A percentile compares a stretch with the other conserved stretches of the same genome.
These are phyloP conservation scores for Cynanchum wilfordii DNA, from an alignment of 257 asterid species.

Conservation along the genomic window DNA sequence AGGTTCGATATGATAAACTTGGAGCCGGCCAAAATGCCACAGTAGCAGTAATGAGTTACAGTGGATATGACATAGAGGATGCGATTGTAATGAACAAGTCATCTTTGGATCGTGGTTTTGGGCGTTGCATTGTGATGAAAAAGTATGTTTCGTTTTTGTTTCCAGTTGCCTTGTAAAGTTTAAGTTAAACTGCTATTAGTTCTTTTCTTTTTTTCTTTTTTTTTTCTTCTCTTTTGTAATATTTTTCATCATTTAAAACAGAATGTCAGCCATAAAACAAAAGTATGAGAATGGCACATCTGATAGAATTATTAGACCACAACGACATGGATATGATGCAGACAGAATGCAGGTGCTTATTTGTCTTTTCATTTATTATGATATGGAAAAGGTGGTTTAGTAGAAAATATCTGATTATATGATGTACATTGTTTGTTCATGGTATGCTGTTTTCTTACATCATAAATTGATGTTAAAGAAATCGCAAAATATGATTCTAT, in stretches of 20 bases:
- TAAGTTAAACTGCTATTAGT: neutral
- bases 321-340: conserved; percentile 47
- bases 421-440: neutral
- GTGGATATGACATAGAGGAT: conserved; percentile 98
- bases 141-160: conserved; percentile 31
- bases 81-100: conserved; percentile 98
- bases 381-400: neutral
- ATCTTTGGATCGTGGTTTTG: conserved; percentile 98
- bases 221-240: neutral
- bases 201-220: too few species aligned
- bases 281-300: conserved; percentile 51
- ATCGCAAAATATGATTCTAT: neutral
- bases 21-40: conserved; percentile 99
- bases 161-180: neutral
- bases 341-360: conserved; percentile 63
- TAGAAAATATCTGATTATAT: conserved; percentile 2
- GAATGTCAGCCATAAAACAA: conserved; percentile 53
- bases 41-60: conserved; percentile 97
- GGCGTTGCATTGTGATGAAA: conserved; percentile 90
- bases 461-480: neutral
- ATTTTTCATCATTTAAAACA: conserved; percentile 21
- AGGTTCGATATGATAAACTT: conserved; percentile 81
- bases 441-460: neutral
- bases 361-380: neutral
- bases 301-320: conserved; percentile 68